These are phyloP conservation scores for Oxytropis ochrocephala DNA, from an alignment of 306 rosid species.

Conservation along the genomic window DNA sequence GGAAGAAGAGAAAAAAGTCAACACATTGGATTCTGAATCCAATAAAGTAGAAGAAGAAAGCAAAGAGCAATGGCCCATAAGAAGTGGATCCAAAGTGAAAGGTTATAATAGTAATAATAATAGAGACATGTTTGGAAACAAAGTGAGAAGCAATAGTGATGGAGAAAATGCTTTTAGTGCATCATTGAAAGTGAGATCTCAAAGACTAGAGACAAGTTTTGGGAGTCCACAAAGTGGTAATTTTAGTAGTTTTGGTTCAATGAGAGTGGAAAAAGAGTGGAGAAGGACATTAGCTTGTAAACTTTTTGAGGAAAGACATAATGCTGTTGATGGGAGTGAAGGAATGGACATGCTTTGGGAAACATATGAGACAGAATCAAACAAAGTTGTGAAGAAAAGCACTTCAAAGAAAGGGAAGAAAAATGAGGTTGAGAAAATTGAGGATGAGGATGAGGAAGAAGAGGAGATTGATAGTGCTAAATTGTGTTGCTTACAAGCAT, in stretches of 20 bases:
- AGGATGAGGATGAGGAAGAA: constrained; percentile 41
- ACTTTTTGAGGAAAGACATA: constrained; percentile 79
- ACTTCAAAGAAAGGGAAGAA: constrained; percentile 50
- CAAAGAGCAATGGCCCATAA: constrained; percentile 24
- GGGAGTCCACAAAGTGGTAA: constrained; percentile 29
- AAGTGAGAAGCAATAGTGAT: neutral
- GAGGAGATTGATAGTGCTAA: constrained; percentile 36
- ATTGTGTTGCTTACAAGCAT: constrained; percentile 78
- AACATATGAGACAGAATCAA: constrained; percentile 55
- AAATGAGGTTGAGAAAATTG: constrained; percentile 37
- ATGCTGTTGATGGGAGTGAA: constrained; percentile 40
- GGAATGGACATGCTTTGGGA: constrained; percentile 99
- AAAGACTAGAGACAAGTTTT: constrained; percentile 24
- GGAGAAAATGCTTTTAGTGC: constrained; percentile 20
- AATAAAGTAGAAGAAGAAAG: constrained; percentile 54
- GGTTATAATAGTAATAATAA: neutral
- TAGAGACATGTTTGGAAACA: neutral
- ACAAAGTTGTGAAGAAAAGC: constrained; percentile 23
- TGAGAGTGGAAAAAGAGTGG: constrained; percentile 95
- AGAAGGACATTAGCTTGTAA: constrained; percentile 90
- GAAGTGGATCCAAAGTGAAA: constrained; percentile 46
- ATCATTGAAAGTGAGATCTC: constrained; percentile 29
- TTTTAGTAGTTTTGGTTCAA: constrained; percentile 65
- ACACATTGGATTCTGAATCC: constrained; percentile 20
- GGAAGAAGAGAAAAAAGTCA: constrained; percentile 25